Percentiles rank a stretch among this genome's conserved stretches.
Evolutionary conservation across 805 yeast genomes (phyloP).

Genomic region (Nakazawaea pomicola): DNA sequence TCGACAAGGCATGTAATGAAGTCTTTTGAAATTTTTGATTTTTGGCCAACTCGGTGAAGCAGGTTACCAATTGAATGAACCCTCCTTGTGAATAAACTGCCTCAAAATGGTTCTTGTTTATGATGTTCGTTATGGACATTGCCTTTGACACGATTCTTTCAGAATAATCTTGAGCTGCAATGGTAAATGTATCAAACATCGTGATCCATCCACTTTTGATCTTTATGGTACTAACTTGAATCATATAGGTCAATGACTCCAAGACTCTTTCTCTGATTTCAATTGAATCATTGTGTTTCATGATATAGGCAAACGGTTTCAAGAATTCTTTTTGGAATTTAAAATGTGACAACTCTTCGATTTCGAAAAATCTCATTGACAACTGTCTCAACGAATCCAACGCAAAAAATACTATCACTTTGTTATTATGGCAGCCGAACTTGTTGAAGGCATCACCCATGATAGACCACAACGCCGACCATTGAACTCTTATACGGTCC

Average conservation of each 20-base stretch:
- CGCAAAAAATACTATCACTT: constrained; percentile 80
- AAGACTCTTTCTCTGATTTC: constrained; percentile 85
- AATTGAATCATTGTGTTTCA: constrained; percentile 58
- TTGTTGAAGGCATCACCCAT: constrained; percentile 86
- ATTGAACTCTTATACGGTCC: constrained; percentile 92
- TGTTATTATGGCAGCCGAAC: constrained; percentile 77
- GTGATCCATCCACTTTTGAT: constrained; percentile 96
- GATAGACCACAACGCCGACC: constrained; percentile 93
- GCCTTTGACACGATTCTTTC: constrained; percentile 62
- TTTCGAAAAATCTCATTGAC: constrained; percentile 84
- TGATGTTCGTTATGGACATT: constrained; percentile 55
- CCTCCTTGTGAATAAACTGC: constrained; percentile 69
- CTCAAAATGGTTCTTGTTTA: constrained; percentile 56
- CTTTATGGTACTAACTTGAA: constrained; percentile 63
- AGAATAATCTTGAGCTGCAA: constrained; percentile 58
- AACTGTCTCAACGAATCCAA: constrained; percentile 90
- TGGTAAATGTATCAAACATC: constrained; percentile 70
- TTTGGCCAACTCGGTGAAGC: constrained; percentile 78
- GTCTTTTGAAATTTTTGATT: constrained; percentile 77
- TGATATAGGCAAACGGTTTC: constrained; percentile 80
- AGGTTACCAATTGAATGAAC: constrained; percentile 57
- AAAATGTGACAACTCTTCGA: constrained; percentile 93
- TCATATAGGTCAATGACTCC: constrained; percentile 84
- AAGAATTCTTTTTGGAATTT: constrained; percentile 93
- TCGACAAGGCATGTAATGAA: constrained; percentile 76